Evolutionary conservation across 257 asterid genomes (phyloP), one percentile per base, ranked within the genome.

Genomic region (Dorcoceras hygrometricum): DNA sequence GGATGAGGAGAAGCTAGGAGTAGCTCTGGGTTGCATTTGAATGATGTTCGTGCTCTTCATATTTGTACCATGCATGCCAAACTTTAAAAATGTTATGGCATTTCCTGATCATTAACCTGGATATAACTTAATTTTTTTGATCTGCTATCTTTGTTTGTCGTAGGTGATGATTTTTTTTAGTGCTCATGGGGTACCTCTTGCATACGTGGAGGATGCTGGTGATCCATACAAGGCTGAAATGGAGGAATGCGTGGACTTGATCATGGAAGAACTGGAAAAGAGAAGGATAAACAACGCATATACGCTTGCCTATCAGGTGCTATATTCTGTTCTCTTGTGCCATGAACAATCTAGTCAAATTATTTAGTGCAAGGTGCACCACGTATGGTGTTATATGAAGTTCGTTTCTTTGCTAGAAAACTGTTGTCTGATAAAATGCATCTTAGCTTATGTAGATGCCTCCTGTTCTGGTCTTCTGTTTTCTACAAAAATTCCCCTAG

Each of bases 201-300:
- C 99, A 64, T 94, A 94, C 75, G 99, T 94, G 39, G 97, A 94
- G 87, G 96, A 94, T 81, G 99, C 97, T 71, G 99, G 99, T 71
- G 99, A 94, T 83, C 99, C 99, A 12, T 94, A 94, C 88, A 94
- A 94, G 80, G 97, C 97, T 64, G 99, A 94, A 84, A 94, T 94
- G 99, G 97, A 94, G 89, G 99, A 94, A 85, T 94, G 99, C 65
- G 95, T 93, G 61, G 99, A 93, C 83, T 83, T 89, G 79, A 91
- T 91, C 73, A 91, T 91, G 95, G 98, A 91, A 81, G 98, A 91
- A 82, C 82, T 91, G 68, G 98, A 91, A 79, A 78, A 73, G 75
- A 82, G 96, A 79, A 78, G 53, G 78, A 67, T 85, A 77, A 67
- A 73, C 74, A 91, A 91, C 63, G 76, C 77, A 55, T 91, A 89